Base-by-base conservation (phyloP, 331 rosid genomes). In the Saraca asoca region DNA sequence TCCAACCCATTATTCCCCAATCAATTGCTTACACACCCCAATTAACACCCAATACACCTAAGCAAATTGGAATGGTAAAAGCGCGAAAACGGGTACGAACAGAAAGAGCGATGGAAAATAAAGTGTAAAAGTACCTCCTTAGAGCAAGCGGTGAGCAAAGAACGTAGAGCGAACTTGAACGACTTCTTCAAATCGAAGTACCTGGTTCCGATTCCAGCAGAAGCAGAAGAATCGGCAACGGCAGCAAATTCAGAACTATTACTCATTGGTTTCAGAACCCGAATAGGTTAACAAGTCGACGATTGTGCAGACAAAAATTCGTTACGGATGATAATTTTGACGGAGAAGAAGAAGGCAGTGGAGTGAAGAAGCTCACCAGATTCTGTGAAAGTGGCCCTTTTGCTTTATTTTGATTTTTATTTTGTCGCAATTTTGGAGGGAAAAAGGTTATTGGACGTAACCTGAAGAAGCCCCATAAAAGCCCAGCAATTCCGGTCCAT, bases 81-180 rank as follows among this genome's bases (percentile, higher is more conserved):
- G 31, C 7, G 14, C 3, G 16, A 51, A 71, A 13, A 24, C 12
- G 37, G 2, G 12, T 15, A 16, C 2, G 29, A 38, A 44, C 15
- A 50, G 15, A 46, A 14, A 38, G 56, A 69, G 35, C 63, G 18
- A 12, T 13, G 9, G 38, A 14, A 42, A 48, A 39, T 39, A 51
- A 44, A 55, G 62, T n/a, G 66, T 29, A 2, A n/a, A 62, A 16
- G 35, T 46, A 80, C 97, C 91, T 85, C 85, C 75, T 84, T 81
- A 35, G 95, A 78, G 80, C 83, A 86, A 52, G 96, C 69, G 61
- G 80, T 73, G 75, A 86, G 96, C 54, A 91, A 73, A 56, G 88
- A 74, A 58, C 85, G 87, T 12, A 81, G 24, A 51, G 87, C 85
- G 49, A 86, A 61, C 75, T 81, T 83, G 83, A 91, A 88, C 15